Percentiles rank a stretch among this genome's conserved stretches.
Evolutionary conservation across 2,329 filamentous ascomycete genomes (phyloP).

Genomic region (Paraphoma chrysanthemicola): DNA sequence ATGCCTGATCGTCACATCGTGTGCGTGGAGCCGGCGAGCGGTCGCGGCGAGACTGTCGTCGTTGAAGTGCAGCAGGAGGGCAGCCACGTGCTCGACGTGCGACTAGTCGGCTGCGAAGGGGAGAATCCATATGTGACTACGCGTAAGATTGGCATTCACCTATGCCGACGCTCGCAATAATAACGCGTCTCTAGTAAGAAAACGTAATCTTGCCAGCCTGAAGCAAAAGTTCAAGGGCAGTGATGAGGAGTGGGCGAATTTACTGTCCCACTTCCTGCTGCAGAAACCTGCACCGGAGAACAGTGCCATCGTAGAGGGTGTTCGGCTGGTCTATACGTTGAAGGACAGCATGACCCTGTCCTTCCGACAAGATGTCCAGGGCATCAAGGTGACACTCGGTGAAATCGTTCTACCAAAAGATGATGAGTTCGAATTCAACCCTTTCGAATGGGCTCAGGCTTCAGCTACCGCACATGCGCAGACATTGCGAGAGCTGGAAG

Average conservation of each 20-base stretch:
- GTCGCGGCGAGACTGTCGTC: slow-evolving; percentile 63
- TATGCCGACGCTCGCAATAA: slow-evolving; percentile 18
- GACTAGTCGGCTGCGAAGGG: slow-evolving; percentile 73
- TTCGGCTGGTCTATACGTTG: slow-evolving; percentile 67
- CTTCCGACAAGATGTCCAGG: slow-evolving; percentile 17
- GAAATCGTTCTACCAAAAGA: slow-evolving; percentile 64
- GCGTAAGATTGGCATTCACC: slow-evolving; percentile 56
- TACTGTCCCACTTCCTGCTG: slow-evolving; percentile 65
- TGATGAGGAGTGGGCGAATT: slow-evolving; percentile 69
- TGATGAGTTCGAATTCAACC: slow-evolving; percentile 65
- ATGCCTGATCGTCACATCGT: slow-evolving; percentile 54
- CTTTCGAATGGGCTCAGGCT: slow-evolving; percentile 74
- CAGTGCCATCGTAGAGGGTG: slow-evolving; percentile 57
- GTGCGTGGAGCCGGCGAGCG: slow-evolving; percentile 64
- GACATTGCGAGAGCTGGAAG: slow-evolving; percentile 54
- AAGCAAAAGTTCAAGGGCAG: slow-evolving; percentile 45
- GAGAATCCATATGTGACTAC: slow-evolving; percentile 64
- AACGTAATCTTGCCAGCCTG: slow-evolving; percentile 39
- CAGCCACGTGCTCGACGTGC: slow-evolving; percentile 67
- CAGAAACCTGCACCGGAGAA: slow-evolving; percentile 48
- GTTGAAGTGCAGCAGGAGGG: slow-evolving; percentile 63
- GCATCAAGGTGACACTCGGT: slow-evolving; percentile 59
- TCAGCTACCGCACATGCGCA: slow-evolving; percentile 60
- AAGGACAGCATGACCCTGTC: slow-evolving; percentile 64
- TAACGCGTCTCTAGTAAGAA: slow-evolving; percentile 41